Evolutionary conservation across 139 green algal genomes (phyloP).

Genomic region (Chlamydomonas sp.): DNA sequence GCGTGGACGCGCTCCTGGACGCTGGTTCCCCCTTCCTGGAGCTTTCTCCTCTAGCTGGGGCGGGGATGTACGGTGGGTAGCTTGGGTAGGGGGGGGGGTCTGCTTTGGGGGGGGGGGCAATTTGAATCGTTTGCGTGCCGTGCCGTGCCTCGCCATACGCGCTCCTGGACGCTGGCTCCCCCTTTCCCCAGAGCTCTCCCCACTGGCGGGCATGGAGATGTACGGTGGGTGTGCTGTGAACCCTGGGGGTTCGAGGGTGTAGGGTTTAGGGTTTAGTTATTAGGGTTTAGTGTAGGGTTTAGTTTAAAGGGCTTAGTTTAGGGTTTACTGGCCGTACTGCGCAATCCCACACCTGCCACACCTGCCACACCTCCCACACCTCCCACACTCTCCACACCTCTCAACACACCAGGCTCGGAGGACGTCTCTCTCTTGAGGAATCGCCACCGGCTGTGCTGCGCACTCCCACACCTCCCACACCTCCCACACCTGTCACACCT

Average conservation of each 20-base stretch:
- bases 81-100: not conserved
- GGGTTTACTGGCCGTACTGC: too few relatives aligned
- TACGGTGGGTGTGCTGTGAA: conserved; percentile 50
- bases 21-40: conserved; percentile 78
- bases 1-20: conserved; percentile 68
- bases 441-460: too few relatives aligned
- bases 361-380: too few relatives aligned
- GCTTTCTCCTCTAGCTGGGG: conserved; percentile 70
- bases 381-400: too few relatives aligned
- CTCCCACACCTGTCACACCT: too few relatives aligned
- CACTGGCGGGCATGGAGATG: conserved; percentile 67
- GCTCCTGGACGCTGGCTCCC: conserved; percentile 69
- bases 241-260: not conserved
- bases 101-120: not conserved
- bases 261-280: too few relatives aligned
- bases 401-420: not conserved
- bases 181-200: conserved; percentile 81
- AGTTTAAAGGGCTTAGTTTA: too few relatives aligned
- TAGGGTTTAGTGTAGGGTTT: too few relatives aligned
- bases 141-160: too few relatives aligned
- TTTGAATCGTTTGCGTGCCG: too few relatives aligned
- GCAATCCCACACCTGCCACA: too few relatives aligned
- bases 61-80: conserved; percentile 64
- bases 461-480: too few relatives aligned
- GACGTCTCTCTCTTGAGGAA: not conserved